These are phyloP conservation scores for Sphagnum magellanicum DNA, from an alignment of 228 moss, liverwort and hornwort genomes.

Conservation along the genomic window DNA sequence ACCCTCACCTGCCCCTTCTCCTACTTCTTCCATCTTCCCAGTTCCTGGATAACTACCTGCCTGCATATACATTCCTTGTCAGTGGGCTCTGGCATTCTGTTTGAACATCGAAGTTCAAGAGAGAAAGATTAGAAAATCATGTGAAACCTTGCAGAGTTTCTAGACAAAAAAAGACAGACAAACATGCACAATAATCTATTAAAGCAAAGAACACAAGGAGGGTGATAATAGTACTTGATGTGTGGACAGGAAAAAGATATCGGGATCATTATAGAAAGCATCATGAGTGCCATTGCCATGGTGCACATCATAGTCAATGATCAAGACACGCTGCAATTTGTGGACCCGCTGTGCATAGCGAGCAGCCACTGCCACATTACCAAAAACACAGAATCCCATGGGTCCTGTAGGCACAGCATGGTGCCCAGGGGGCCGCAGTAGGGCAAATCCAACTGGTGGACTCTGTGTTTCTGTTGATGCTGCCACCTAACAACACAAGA, in stretches of 20 bases:
- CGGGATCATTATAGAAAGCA: constrained; percentile 76
- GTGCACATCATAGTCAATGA: constrained; percentile 92
- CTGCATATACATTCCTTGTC: constrained; percentile 20
- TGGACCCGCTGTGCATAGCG: constrained; percentile 84
- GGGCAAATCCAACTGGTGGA: constrained; percentile 88
- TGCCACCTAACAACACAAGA: constrained; percentile 42
- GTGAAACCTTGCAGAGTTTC: background rate
- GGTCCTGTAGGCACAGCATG: constrained; percentile 83
- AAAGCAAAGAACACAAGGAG: background rate
- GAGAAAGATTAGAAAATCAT: background rate
- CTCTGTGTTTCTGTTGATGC: constrained; percentile 73
- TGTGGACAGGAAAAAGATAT: constrained; percentile 83
- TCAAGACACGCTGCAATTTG: constrained; percentile 76
- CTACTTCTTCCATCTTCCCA: constrained; percentile 82
- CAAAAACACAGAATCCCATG: constrained; percentile 98
- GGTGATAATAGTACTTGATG: constrained; percentile 58
- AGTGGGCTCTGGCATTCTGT: background rate
- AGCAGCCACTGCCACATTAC: constrained; percentile 92
- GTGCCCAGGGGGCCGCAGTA: constrained; percentile 92
- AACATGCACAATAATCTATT: background rate
- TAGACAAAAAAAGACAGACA: background rate
- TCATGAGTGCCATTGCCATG: constrained; percentile 97
- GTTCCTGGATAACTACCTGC: constrained; percentile 93
- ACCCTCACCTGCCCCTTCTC: constrained; percentile 79
- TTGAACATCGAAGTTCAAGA: no score